A percentile compares a stretch with the other conserved stretches of the same genome.
Conservation (phyloP, 805 yeast genomes). For the Wickerhamiella brachini region DNA sequence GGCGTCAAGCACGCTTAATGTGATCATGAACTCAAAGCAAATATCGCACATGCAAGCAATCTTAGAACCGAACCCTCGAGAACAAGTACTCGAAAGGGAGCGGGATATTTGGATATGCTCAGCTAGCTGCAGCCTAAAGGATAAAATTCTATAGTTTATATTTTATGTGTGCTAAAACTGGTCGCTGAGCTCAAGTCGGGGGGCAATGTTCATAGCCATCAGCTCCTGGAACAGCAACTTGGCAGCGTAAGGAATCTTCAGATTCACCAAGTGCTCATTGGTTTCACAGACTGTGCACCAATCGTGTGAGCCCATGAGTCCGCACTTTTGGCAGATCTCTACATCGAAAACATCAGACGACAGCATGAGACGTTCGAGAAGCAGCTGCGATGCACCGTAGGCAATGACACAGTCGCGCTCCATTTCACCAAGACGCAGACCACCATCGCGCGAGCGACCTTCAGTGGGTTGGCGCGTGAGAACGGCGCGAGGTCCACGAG, state of each 20-base stretch:
- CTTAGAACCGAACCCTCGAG: too few species aligned
- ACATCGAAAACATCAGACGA: slow-evolving; percentile 97
- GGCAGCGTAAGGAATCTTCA: slow-evolving; percentile 99
- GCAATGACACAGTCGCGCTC: slow-evolving; percentile 99
- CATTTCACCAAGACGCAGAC: slow-evolving; percentile 97
- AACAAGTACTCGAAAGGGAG: too few species aligned
- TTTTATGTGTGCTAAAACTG: slow-evolving; percentile 34
- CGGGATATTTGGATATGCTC: too few species aligned
- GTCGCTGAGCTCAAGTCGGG: slow-evolving; percentile 79
- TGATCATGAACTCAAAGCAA: too few species aligned
- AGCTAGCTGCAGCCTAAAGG: too few species aligned
- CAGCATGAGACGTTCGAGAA: slow-evolving; percentile 87
- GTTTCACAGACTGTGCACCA: slow-evolving; percentile 97
- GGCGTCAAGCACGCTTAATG: too few species aligned
- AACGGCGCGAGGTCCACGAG: slow-evolving; percentile 97
- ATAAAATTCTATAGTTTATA: too few species aligned
- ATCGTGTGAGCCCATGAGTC: slow-evolving; percentile 91
- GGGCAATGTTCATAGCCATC: slow-evolving; percentile 97
- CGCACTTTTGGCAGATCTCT: slow-evolving; percentile 86
- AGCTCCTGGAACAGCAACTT: slow-evolving; percentile 92
- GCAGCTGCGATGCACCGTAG: slow-evolving; percentile 91
- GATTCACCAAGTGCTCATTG: slow-evolving; percentile 70
- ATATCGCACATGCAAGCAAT: too few species aligned
- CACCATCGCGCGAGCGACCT: slow-evolving; percentile 98
- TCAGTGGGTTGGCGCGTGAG: slow-evolving; percentile 97